Conservation (phyloP, 345 rosid genomes). For the Citrus reticulata region DNA sequence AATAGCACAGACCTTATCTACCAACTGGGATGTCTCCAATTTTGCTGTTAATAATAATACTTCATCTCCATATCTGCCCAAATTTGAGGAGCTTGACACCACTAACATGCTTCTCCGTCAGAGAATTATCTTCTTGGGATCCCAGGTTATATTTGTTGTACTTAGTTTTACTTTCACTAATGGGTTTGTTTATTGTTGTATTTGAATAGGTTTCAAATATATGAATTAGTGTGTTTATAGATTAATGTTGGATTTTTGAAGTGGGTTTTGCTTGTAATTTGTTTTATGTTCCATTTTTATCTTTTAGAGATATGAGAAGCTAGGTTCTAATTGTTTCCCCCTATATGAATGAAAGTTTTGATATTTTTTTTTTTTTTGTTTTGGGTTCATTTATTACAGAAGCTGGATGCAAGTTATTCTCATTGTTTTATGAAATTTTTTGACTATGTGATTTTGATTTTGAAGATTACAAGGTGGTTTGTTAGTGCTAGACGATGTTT, state of each 20-base stretch:
- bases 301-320: neutral
- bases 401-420: neutral
- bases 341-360: neutral
- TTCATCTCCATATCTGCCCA: conserved; percentile 57
- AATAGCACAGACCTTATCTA: conserved; percentile 48
- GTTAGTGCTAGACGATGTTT: neutral
- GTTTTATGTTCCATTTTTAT: neutral
- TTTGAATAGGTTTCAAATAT: neutral
- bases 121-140: conserved; percentile 78
- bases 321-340: neutral
- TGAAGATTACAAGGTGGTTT: conserved; percentile 2
- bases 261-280: neutral
- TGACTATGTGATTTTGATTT: neutral
- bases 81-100: conserved; percentile 78
- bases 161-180: neutral
- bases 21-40: conserved; percentile 58
- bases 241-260: neutral
- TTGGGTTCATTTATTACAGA: neutral
- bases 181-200: neutral
- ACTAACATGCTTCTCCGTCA: conserved; percentile 95
- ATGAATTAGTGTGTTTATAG: neutral
- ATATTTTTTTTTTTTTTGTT: neutral
- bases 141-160: conserved; percentile 45
- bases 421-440: neutral
- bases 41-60: conserved; percentile 26